Percentiles rank a stretch among this genome's conserved stretches.
Evolutionary conservation across 768 basidiomycete species (phyloP).

Genomic region (Suillus variegatus): DNA sequence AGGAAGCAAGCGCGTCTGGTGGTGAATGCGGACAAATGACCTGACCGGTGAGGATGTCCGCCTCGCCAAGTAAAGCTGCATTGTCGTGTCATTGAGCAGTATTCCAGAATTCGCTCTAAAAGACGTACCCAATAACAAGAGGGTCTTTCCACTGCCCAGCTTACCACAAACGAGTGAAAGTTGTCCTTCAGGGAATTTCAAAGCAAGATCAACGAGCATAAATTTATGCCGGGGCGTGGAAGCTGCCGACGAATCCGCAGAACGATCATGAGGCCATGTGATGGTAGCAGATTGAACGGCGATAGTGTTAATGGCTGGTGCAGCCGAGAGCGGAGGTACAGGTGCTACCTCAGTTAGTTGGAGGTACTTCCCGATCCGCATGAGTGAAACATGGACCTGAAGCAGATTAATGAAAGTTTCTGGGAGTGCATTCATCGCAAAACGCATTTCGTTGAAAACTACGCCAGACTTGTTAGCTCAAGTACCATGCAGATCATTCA

Average conservation of each 20-base stretch:
- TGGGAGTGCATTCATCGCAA: conserved; percentile 83
- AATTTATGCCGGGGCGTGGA: conserved; percentile 79
- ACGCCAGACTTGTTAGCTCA: conserved; percentile 7
- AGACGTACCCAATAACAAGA: conserved; percentile 64
- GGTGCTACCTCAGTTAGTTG: conserved; percentile 67
- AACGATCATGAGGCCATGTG: conserved; percentile 87
- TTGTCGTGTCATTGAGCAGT: conserved; percentile 12
- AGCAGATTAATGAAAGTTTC: conserved; percentile 91
- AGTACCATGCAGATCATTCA: background rate
- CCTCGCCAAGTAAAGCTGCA: conserved; percentile 81
- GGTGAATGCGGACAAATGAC: conserved; percentile 82
- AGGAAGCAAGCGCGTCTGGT: conserved; percentile 69
- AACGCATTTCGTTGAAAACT: conserved; percentile 90
- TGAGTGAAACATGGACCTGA: conserved; percentile 83
- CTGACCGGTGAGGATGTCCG: conserved; percentile 81
- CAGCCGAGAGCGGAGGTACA: conserved; percentile 57
- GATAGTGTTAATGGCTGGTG: conserved; percentile 51
- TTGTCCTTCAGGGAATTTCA: conserved; percentile 78
- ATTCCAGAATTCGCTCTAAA: background rate
- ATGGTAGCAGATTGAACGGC: conserved; percentile 83
- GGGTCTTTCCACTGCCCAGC: conserved; percentile 86
- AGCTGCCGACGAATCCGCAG: conserved; percentile 51
- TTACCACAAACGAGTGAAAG: conserved; percentile 88
- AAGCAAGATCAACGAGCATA: conserved; percentile 71
- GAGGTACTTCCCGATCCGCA: conserved; percentile 91